Evolutionary conservation across 495 filamentous ascomycete genomes (phyloP), one percentile per base, ranked within the genome.

Genomic region (Patellaria atrata): DNA sequence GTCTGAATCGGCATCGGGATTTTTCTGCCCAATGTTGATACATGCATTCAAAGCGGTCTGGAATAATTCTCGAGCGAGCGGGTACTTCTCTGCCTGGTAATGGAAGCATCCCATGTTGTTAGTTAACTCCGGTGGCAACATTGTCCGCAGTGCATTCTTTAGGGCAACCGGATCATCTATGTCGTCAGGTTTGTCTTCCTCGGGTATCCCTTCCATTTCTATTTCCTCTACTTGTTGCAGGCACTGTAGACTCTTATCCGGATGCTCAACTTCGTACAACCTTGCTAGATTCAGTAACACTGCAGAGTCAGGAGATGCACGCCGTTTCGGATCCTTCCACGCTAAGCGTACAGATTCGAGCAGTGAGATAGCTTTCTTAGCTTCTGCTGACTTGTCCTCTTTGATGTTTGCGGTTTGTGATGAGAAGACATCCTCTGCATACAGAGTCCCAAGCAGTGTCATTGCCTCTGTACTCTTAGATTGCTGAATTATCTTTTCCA

Each of bases 91-190:
- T 0, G 70, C 63, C 45, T 91, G 82, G 45, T 80, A 96, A 41
- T 91, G 69, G 61, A 96, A 93, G 53, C 82, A 89, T 2, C 82
- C 89, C 54, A 97, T 91, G 50, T 97, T 96, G 63, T 94, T 96
- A 26, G 94, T 71, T 1, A 97, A 64, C 54, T 94, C 85, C 1
- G 91, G 84, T 3, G 85, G 79, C 0, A 96, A 61, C 39, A 73
- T 61, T 51, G 84, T 75, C 22, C 82, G 73, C 21, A 89, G 62
- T 17, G 59, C 60, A 20, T 63, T 60, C 34, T 68, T 70, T 17
- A 70, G 46, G 16, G 14, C 32, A 11, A 33, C 41, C 25, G 54
- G 52, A 14, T 77, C 73, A 4, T 77, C 70, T 0, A 61, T 51
- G n/a, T 68, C 74, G 22, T 76, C 62, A 1, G 77, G 77, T 5